Percentiles rank a stretch among this genome's conserved stretches.
These are phyloP conservation scores for Hyphopichia fennica DNA, from an alignment of 1,139 yeast species.

Conservation along the genomic window DNA sequence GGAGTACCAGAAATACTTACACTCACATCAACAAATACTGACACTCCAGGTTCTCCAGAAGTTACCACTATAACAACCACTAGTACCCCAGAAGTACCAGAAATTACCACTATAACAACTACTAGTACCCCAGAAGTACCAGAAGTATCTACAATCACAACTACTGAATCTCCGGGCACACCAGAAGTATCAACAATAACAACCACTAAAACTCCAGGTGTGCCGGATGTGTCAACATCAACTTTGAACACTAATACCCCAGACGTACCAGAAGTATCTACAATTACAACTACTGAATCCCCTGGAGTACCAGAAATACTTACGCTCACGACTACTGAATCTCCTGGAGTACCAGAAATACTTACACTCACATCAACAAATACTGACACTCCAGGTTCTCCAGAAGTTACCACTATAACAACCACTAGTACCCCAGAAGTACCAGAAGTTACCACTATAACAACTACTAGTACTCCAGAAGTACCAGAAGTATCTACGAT, in stretches of 20 bases:
- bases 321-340: too few relatives aligned
- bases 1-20: neutral
- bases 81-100: neutral
- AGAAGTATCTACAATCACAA: neutral
- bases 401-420: neutral
- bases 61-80: neutral
- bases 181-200: neutral
- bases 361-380: neutral
- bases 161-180: neutral
- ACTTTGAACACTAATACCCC: neutral
- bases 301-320: too few relatives aligned
- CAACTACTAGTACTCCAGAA: neutral
- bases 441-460: neutral
- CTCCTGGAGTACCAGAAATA: neutral
- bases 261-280: neutral
- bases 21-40: neutral
- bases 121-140: neutral
- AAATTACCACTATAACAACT: neutral
- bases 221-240: too few relatives aligned
- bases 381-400: neutral
- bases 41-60: neutral
- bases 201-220: neutral
- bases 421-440: neutral
- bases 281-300: too few relatives aligned
- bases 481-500: neutral